Base-by-base conservation (phyloP, 345 rosid species). In the Rhizophora mangle region DNA sequence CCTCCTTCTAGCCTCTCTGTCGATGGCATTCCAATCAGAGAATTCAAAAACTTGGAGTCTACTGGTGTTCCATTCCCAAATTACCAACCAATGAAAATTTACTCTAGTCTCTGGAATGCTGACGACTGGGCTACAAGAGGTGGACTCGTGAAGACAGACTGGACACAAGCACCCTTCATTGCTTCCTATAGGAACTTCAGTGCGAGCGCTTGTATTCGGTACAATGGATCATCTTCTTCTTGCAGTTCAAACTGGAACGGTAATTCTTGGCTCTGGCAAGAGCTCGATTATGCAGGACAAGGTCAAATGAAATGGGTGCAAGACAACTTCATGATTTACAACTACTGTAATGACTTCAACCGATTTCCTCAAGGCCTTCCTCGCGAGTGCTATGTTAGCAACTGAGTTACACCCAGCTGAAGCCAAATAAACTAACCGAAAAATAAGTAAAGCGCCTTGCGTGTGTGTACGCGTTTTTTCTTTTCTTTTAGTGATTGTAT, bases 101-200 rank as follows among this genome's bases (percentile, higher is more conserved):
- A 86, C 68, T 86, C 88, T 0, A 86, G 87, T 52, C 67, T 90
- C 0, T 88, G 94, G 92, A 83, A 88, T 76, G 96, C 90, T 1
- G 96, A 88, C 63, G 82, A 88, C 32, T 86, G 88, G 94, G 92
- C 93, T 1, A 88, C 93, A 8, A 84, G 83, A 22, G 94, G 94
- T 0, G 92, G 90, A 1, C 72, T 59, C 22, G 82, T 85, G 19
- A 87, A 88, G 84, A 85, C 71, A 1, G 87, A 85, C 52, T 87
- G 92, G 92, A 61, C 73, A 18, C 73, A 74, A 51, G 90, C 95
- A 10, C 97, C 95, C 1, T 87, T 88, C 80, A 74, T 77, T 3
- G 87, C 96, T 53, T 83, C 85, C 19, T 88, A 79, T 70, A 80
- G 84, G 60, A 84, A 76, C 62, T 88, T 88, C 46, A 74, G 67